Percentiles rank a stretch among this genome's conserved stretches.
phyloP scores from a whole-genome alignment of 768 basidiomycete species.

The Lentinula sp. region DNA sequence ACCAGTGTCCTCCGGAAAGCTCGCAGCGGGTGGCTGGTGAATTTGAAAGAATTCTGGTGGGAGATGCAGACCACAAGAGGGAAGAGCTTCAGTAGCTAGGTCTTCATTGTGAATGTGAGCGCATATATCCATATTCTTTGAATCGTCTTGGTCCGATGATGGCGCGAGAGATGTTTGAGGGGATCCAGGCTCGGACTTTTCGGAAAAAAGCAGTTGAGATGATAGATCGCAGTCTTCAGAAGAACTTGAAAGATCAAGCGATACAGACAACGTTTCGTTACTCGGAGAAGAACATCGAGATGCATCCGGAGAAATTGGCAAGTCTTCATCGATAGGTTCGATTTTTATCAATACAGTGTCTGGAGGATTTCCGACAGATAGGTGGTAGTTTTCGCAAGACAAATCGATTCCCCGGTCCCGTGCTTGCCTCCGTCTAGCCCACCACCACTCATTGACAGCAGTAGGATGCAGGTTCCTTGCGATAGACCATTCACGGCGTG shows the following conservation, averaged over 20 bases:
- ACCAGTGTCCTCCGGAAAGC: not conserved
- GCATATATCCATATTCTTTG: not conserved
- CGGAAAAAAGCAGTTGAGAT: not conserved
- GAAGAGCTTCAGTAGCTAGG: not conserved
- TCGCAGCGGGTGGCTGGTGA: not conserved
- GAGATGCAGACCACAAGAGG: not conserved
- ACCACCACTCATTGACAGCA: slow-evolving; percentile 3
- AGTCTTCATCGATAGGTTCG: not conserved
- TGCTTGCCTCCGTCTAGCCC: not conserved
- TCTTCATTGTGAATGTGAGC: not conserved
- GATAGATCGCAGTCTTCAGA: not conserved
- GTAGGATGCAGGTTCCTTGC: not conserved
- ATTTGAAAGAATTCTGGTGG: not conserved
- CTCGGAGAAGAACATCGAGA: not conserved
- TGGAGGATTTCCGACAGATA: not conserved
- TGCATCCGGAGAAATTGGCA: not conserved
- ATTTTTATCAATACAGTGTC: not conserved
- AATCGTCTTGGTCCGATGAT: not conserved
- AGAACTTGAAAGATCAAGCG: too few relatives aligned
- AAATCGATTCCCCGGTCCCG: not conserved
- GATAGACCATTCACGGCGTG: not conserved
- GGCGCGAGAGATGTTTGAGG: not conserved
- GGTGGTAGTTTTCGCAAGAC: not conserved
- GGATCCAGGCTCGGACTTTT: not conserved
- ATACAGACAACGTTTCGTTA: not conserved